phyloP scores from a whole-genome alignment of 192 early-diverging fungal species.

The Entomortierella lignicola region DNA sequence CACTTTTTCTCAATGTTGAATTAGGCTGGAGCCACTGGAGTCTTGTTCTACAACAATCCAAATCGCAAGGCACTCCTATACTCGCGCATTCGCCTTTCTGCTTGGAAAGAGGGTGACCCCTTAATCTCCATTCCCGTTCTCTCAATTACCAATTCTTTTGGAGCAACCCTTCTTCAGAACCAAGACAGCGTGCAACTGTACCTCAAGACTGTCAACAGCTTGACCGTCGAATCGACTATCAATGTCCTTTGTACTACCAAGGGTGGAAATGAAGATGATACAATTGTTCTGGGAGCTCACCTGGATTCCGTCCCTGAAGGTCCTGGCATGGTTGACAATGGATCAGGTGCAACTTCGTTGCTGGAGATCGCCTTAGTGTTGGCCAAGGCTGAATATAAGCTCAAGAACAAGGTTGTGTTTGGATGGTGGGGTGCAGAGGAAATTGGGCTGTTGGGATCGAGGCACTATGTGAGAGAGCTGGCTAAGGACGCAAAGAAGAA shows the following conservation, averaged over 20 bases:
- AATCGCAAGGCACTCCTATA: conserved; percentile 57
- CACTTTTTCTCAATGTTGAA: not conserved
- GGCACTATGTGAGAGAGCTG: conserved; percentile 66
- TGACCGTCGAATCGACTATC: conserved; percentile 68
- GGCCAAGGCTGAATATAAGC: conserved; percentile 49
- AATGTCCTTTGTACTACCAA: conserved; percentile 71
- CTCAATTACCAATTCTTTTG: conserved; percentile 67
- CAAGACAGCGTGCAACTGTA: conserved; percentile 38
- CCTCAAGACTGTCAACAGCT: conserved; percentile 62
- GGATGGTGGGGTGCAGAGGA: conserved; percentile 83
- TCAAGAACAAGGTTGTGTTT: conserved; percentile 73
- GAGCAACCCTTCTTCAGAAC: conserved; percentile 57
- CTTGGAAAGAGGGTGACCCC: conserved; percentile 76
- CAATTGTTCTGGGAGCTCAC: conserved; percentile 72
- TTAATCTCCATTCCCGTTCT: conserved; percentile 71
- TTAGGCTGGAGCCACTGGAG: conserved; percentile 63
- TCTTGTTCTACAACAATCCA: conserved; percentile 67
- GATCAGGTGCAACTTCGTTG: conserved; percentile 66
- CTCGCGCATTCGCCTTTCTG: conserved; percentile 64
- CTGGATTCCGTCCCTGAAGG: conserved; percentile 77
- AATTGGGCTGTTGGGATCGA: conserved; percentile 73
- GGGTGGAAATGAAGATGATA: conserved; percentile 56
- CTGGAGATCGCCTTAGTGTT: conserved; percentile 71
- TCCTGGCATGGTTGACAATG: conserved; percentile 80
- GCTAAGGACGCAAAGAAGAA: conserved; percentile 53